phyloP scores from a whole-genome alignment of 1,139 yeast genomes.

The Lizanozyma gosingica region DNA sequence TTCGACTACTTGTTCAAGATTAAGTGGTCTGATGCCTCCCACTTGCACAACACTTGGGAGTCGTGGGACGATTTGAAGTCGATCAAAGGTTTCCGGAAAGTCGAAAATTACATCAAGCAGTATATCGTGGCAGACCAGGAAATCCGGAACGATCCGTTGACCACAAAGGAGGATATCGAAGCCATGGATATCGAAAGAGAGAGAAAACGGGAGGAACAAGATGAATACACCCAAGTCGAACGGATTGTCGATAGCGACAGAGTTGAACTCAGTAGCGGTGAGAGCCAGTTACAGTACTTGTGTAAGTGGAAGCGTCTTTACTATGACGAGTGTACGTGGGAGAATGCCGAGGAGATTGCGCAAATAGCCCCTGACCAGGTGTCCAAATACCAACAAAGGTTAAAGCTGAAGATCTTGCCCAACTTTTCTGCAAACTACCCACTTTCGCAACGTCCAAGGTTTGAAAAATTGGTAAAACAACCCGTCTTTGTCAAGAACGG shows the following conservation, averaged over 20 bases:
- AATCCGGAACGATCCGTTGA: constrained; percentile 66
- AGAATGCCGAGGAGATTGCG: constrained; percentile 81
- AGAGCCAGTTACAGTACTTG: constrained; percentile 67
- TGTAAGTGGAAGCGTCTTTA: constrained; percentile 92
- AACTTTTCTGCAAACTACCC: constrained; percentile 73
- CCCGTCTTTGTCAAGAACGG: constrained; percentile 90
- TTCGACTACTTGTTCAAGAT: constrained; percentile 54
- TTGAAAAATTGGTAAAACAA: constrained; percentile 79
- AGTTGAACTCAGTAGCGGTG: constrained; percentile 46
- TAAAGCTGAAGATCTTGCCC: constrained; percentile 80
- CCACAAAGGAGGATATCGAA: constrained; percentile 86
- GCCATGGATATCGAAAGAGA: constrained; percentile 88
- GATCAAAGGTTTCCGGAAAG: constrained; percentile 68
- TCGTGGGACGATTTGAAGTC: constrained; percentile 47
- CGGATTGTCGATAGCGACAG: constrained; percentile 86
- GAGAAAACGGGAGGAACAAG: constrained; percentile 72
- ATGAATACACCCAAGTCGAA: constrained; percentile 79
- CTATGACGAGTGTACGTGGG: constrained; percentile 98
- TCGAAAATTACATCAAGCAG: constrained; percentile 85
- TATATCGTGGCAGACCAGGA: constrained; percentile 65
- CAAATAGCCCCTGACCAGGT: constrained; percentile 79
- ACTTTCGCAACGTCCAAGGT: constrained; percentile 64
- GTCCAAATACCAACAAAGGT: constrained; percentile 70
- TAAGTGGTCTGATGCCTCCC: constrained; percentile 86
- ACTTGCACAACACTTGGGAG: constrained; percentile 95